These are phyloP conservation scores for Boletus subcaerulescens DNA, from an alignment of 768 basidiomycete species.

Conservation along the genomic window DNA sequence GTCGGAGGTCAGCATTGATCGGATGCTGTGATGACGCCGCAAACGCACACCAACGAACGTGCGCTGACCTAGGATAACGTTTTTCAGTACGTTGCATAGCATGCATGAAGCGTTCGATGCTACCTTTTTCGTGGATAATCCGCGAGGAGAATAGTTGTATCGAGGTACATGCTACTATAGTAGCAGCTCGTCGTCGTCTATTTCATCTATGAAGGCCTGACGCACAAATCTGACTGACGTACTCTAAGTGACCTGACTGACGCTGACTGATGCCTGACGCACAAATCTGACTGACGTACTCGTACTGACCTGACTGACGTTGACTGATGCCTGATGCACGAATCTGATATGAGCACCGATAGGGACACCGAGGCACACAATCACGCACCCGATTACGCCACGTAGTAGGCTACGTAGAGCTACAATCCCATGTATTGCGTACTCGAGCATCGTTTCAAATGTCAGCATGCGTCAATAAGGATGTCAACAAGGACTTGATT, in stretches of 20 bases:
- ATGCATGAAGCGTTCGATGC: conserved; percentile 3
- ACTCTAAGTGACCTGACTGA: too few species aligned
- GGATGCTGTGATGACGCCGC: background rate
- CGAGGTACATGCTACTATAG: conserved; percentile 77
- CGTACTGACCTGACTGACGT: too few species aligned
- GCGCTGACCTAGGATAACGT: conserved; percentile 59
- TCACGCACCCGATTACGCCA: conserved; percentile 69
- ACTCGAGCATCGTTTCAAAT: too few species aligned
- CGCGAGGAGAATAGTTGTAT: conserved; percentile 74
- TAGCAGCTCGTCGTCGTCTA: conserved; percentile 91
- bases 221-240: too few species aligned
- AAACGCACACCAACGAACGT: conserved; percentile 75
- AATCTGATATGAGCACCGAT: too few species aligned
- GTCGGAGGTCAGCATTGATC: conserved; percentile 7
- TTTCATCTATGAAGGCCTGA: conserved; percentile 4
- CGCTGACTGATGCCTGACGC: too few species aligned
- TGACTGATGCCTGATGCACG: too few species aligned
- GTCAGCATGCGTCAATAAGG: too few species aligned
- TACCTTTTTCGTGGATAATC: conserved; percentile 62
- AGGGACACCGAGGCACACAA: background rate
- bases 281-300: too few species aligned
- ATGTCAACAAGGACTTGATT: too few species aligned
- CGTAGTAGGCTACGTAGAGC: too few species aligned
- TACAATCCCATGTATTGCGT: too few species aligned
- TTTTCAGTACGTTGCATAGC: conserved; percentile 1